These are phyloP conservation scores for Sutorius eximius DNA, from an alignment of 1,284 basidiomycete species.

Conservation along the genomic window DNA sequence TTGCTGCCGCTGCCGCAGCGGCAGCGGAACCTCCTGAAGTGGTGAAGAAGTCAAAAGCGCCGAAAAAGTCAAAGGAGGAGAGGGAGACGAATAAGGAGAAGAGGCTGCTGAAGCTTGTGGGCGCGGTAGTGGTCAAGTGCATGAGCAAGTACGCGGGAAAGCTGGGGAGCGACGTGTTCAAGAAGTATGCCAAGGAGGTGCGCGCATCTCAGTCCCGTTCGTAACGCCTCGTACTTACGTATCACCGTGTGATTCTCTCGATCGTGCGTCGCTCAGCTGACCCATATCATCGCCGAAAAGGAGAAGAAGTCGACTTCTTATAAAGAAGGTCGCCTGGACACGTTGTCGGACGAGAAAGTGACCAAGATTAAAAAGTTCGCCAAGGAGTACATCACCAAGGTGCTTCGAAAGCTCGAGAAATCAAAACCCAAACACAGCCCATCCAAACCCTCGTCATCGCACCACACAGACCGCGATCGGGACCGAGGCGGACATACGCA, in stretches of 20 bases:
- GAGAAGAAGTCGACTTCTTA: conserved; percentile 90
- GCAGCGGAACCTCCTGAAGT: conserved; percentile 16
- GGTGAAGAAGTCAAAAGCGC: conserved; percentile 36
- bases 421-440: conserved; percentile 31
- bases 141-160: conserved; percentile 88
- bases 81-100: conserved; percentile 79
- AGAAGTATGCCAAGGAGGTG: conserved; percentile 94
- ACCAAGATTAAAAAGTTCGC: conserved; percentile 92
- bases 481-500: conserved; percentile 10
- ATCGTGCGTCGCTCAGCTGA: conserved; percentile 49
- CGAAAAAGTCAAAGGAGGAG: conserved; percentile 54
- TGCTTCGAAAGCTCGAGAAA: conserved; percentile 65
- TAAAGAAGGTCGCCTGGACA: conserved; percentile 66
- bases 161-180: conserved; percentile 87
- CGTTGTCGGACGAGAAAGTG: conserved; percentile 83
- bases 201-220: conserved; percentile 22
- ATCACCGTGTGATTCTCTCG: not conserved
- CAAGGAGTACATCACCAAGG: conserved; percentile 81
- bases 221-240: not conserved
- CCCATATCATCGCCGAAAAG: conserved; percentile 82
- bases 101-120: conserved; percentile 79
- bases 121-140: conserved; percentile 85
- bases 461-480: conserved; percentile 5
- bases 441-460: conserved; percentile 19
- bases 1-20: conserved; percentile 33